Evolutionary conservation across 768 basidiomycete genomes (phyloP).

Genomic region (Lactarius tabidus): DNA sequence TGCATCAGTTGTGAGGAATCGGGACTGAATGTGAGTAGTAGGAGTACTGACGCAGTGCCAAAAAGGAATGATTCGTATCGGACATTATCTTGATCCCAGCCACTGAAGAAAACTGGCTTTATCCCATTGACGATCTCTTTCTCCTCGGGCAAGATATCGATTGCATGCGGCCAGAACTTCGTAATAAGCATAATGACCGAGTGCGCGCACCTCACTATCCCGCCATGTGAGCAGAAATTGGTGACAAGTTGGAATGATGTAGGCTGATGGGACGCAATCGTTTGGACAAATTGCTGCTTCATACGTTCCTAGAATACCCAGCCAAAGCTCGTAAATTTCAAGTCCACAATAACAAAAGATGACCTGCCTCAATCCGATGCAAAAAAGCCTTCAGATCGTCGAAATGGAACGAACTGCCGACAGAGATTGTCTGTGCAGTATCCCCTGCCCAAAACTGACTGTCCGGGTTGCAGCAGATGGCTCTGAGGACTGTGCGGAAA

Average conservation of each 20-base stretch:
- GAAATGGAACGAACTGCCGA: conserved; percentile 69
- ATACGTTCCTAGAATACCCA: not conserved
- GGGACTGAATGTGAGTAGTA: not conserved
- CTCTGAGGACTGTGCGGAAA: conserved; percentile 47
- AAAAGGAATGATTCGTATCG: conserved; percentile 36
- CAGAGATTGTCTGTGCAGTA: conserved; percentile 71
- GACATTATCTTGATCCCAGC: conserved; percentile 30
- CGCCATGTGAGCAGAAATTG: conserved; percentile 37
- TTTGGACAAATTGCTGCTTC: conserved; percentile 1
- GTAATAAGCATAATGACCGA: conserved; percentile 32
- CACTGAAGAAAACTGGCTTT: conserved; percentile 32
- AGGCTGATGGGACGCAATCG: conserved; percentile 15
- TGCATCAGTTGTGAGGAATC: conserved; percentile 4
- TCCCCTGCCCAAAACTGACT: conserved; percentile 81
- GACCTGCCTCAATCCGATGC: conserved; percentile 51
- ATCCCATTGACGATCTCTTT: conserved; percentile 32
- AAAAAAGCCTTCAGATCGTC: conserved; percentile 65
- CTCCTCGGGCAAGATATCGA: conserved; percentile 33
- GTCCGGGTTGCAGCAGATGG: conserved; percentile 55
- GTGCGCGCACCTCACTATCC: conserved; percentile 35
- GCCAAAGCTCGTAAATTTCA: not conserved
- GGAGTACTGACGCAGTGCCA: conserved; percentile 31
- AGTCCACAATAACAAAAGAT: not conserved
- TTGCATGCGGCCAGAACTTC: conserved; percentile 33
- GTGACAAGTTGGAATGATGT: conserved; percentile 32